Conservation (phyloP, 1,284 basidiomycete genomes). For the Melampsora larici-populina region DNA sequence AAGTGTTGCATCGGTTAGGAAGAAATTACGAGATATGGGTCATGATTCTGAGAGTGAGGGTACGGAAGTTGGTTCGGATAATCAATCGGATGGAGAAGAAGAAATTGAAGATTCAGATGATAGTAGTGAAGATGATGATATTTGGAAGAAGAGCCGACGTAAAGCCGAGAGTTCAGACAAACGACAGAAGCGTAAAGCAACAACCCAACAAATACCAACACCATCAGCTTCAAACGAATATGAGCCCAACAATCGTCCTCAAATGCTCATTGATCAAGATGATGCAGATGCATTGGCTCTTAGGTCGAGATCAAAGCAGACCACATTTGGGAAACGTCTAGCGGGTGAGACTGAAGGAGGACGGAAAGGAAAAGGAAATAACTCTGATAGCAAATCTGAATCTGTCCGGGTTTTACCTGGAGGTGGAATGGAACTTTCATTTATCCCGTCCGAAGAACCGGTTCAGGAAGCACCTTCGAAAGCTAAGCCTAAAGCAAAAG, state of each 20-base stretch:
- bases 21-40: slow-evolving; percentile 8
- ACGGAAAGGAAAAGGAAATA: not conserved
- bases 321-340: slow-evolving; percentile 20
- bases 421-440: slow-evolving; percentile 60
- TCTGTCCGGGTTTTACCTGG: slow-evolving; percentile 51
- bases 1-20: slow-evolving; percentile 11
- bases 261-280: slow-evolving; percentile 26
- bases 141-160: slow-evolving; percentile 25
- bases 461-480: slow-evolving; percentile 17
- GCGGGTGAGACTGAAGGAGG: not conserved
- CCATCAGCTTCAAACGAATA: slow-evolving; percentile 4
- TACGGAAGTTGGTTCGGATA: not conserved
- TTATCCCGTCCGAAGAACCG: slow-evolving; percentile 46
- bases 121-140: slow-evolving; percentile 42
- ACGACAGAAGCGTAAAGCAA: not conserved
- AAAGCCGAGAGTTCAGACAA: not conserved
- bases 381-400: slow-evolving; percentile 6
- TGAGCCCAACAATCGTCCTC: not conserved
- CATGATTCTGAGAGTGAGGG: slow-evolving; percentile 4
- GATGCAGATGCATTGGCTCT: slow-evolving; percentile 2
- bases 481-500: slow-evolving; percentile 34
- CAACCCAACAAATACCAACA: not conserved
- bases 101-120: slow-evolving; percentile 23
- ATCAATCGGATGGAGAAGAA: not conserved
- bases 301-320: slow-evolving; percentile 2